A percentile compares a stretch with the other conserved stretches of the same genome.
Conservation (phyloP, 768 basidiomycete genomes). For the Collybia nuda region DNA sequence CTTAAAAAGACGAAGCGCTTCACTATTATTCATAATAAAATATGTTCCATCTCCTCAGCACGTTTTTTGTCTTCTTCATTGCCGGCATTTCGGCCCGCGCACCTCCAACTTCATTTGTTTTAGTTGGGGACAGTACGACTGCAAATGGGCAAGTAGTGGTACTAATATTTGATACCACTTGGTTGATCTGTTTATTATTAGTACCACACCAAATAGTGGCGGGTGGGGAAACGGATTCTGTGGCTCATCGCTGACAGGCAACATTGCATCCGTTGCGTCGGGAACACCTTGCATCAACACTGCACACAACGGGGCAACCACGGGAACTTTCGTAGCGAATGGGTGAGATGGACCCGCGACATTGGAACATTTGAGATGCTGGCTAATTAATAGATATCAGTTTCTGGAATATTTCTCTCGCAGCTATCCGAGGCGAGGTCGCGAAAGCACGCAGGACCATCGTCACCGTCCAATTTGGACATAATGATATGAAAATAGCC, state of each 20-base stretch:
- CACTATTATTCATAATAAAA: neutral
- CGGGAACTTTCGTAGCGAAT: constrained; percentile 35
- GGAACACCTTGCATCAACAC: constrained; percentile 40
- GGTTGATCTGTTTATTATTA: constrained; percentile 2
- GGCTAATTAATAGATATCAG: constrained; percentile 6
- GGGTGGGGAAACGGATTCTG: constrained; percentile 45
- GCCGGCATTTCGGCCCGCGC: neutral
- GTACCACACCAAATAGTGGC: constrained; percentile 33
- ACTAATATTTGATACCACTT: neutral
- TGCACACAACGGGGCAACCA: constrained; percentile 40
- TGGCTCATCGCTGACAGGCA: constrained; percentile 27
- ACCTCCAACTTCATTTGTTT: constrained; percentile 31
- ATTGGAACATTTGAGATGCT: neutral
- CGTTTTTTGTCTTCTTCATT: constrained; percentile 1
- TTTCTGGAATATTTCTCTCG: constrained; percentile 34
- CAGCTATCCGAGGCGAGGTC: constrained; percentile 30
- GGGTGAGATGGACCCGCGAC: constrained; percentile 17
- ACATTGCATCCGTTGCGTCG: constrained; percentile 29
- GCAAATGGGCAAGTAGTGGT: constrained; percentile 29
- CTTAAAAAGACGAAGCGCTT: neutral
- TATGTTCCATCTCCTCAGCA: constrained; percentile 1
- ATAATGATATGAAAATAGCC: constrained; percentile 41
- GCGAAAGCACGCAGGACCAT: constrained; percentile 32
- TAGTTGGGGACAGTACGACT: constrained; percentile 41
- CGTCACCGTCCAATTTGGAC: constrained; percentile 43